Evolutionary conservation across 805 yeast genomes (phyloP), one percentile per base, ranked within the genome.

Genomic region (Candida alai): DNA sequence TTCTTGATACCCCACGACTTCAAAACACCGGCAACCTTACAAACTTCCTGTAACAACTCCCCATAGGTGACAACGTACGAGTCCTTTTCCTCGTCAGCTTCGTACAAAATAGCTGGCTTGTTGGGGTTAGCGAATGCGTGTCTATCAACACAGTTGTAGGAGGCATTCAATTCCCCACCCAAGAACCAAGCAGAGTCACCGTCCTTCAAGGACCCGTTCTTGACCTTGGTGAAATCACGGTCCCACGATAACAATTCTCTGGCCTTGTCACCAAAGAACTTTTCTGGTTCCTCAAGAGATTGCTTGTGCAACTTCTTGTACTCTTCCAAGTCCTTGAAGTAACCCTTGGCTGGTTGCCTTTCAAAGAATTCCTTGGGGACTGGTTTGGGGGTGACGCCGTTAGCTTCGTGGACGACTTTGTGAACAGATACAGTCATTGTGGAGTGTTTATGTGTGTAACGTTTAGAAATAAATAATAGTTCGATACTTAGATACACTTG

Each of bases 131-230:
- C 58, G 36, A 78, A 65, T 1, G 95, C 94, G 59, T 83, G 84
- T 59, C 93, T 73, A 60, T 84, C 95, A 35, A 84, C 84, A 70
- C 85, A 76, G 58, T 84, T 84, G 65, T 77, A 84, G 33, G 79
- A 73, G 12, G 94, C 94, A 51, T 84, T 84, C 53, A 84, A 64
- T 54, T 82, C 78, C 42, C 94, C 94, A 37, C 80, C 82, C 19
- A 83, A 59, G 55, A 84, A 84, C 93, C 93, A 84, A 21, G 85
- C 75, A 14, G 80, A 46, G 45, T 54, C 61, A 36, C 62, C 66
- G 47, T 80, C 62, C 45, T 70, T 74, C 44, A 82, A 74, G 35
- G 82, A 70, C 23, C 93, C 95, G 34, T 63, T 62, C 37, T 65
- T 73, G 49, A 74, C 93, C 39, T 73, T 69, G 48, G 72, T 68